Base-by-base conservation (phyloP, 2,329 filamentous ascomycete species). In the Emericellopsis atlantica region DNA sequence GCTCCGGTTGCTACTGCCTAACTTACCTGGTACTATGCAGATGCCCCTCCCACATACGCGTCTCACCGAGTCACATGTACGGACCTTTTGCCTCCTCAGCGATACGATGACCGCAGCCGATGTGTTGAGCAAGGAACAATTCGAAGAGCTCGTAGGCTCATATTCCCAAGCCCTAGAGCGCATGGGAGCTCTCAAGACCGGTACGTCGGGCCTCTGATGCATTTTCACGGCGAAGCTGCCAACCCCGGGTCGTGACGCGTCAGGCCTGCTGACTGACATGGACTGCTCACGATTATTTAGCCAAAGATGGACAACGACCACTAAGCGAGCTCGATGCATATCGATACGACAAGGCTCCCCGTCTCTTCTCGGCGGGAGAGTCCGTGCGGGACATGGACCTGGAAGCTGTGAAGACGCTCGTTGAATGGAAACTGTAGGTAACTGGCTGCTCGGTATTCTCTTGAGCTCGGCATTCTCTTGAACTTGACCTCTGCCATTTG, bases 401-500 rank as follows among this genome's bases (percentile, higher is more conserved):
- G 37, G 62, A 69, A 1, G 72, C 84, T 50, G 63, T 84, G 29
- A 69, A 74, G 49, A 62, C 51, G 16, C 64, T 86, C 4, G 72
- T 84, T 9, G 70, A 81, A 37, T 86, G 81, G 81, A 86, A 86
- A 55, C 63, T 86, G 76, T 83, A 61, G 54, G 76, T 60, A 36
- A 16, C 36, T 22, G n/a, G 14, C 12, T 37, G 14, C 21, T 16
- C 11, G 31, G 3, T 22, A n/a, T 16, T 21, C n/a, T 11, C 6
- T 31, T 31, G 16, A 10, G 14, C 21, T 16, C 11, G 31, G 3
- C 34, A n/a, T 16, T 21, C n/a, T 11, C 6, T 31, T 31, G 16
- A 29, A 12, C 4, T 12, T 29, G 8, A 9, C 12, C 12, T 4
- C 9, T 29, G 26, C 26, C 8, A 29, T 7, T 12, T 29, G 24